A percentile compares a stretch with the other conserved stretches of the same genome.
Conservation (phyloP, 352 stramenopile species). For the Halophytophthora polymorphica region DNA sequence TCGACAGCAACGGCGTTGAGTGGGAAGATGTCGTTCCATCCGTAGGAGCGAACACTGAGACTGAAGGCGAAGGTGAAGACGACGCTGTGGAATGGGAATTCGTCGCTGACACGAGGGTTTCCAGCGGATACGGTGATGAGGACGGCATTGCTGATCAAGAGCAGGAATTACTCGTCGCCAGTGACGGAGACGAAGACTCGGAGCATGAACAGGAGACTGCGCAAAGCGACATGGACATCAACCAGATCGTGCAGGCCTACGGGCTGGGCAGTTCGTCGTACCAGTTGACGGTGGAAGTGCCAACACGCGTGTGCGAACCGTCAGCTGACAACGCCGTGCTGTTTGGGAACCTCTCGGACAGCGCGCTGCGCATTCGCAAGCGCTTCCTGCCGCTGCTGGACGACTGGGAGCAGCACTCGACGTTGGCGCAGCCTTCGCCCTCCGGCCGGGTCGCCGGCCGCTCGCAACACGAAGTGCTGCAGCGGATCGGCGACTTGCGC, state of each 20-base stretch:
- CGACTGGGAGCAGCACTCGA: slow-evolving; percentile 52
- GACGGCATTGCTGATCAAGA: slow-evolving; percentile 4
- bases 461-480: slow-evolving; percentile 18
- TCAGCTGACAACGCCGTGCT: slow-evolving; percentile 70
- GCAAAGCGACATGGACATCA: slow-evolving; percentile 59
- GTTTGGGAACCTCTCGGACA: slow-evolving; percentile 48
- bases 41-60: slow-evolving; percentile 1
- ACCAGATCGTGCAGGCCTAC: slow-evolving; percentile 75
- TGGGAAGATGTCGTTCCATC: slow-evolving; percentile 23
- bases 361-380: slow-evolving; percentile 59
- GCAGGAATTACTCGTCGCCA: slow-evolving; percentile 16
- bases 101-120: slow-evolving; percentile 9
- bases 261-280: slow-evolving; percentile 75
- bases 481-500: slow-evolving; percentile 26
- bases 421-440: slow-evolving; percentile 4
- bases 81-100: slow-evolving; percentile 22
- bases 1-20: slow-evolving; percentile 18
- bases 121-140: no score
- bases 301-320: slow-evolving; percentile 51
- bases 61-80: slow-evolving; percentile 6
- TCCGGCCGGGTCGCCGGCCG: slow-evolving; percentile 3
- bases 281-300: slow-evolving; percentile 64
- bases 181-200: background rate
- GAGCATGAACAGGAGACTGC: background rate
- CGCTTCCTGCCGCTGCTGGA: slow-evolving; percentile 64